phyloP scores from a whole-genome alignment of 345 rosid genomes.

The Isatis tinctoria region DNA sequence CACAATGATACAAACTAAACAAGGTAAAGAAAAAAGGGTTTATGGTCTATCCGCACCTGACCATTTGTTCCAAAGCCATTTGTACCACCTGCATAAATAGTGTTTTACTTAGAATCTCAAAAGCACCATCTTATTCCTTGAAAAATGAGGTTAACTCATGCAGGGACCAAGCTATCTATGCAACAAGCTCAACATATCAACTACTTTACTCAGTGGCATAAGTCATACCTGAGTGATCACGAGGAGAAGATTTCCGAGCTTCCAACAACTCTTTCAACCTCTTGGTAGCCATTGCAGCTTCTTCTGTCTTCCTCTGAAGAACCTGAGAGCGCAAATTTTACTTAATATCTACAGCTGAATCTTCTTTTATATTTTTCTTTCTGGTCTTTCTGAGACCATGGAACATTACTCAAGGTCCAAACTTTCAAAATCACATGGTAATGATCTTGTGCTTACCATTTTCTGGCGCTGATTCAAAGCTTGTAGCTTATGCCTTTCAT shows the following conservation, averaged over 20 bases:
- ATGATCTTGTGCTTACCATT: slow-evolving; percentile 48
- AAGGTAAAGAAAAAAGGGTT: background rate
- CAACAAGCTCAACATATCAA: no score
- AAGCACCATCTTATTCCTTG: no score
- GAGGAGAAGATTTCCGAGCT: slow-evolving; percentile 85
- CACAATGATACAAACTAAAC: slow-evolving; percentile 7
- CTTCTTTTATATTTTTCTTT: background rate
- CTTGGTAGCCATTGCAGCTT: slow-evolving; percentile 98
- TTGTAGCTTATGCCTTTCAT: slow-evolving; percentile 97
- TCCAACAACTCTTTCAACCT: slow-evolving; percentile 94
- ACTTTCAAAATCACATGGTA: background rate
- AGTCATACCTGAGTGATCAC: slow-evolving; percentile 64
- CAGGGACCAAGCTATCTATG: no score
- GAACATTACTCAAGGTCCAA: background rate
- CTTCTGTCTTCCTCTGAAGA: slow-evolving; percentile 98
- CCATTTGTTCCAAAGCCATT: slow-evolving; percentile 80
- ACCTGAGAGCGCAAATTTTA: slow-evolving; percentile 50
- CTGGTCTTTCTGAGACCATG: background rate
- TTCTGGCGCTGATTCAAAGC: slow-evolving; percentile 96
- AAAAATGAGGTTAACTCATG: no score
- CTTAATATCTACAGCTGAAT: slow-evolving; percentile 10
- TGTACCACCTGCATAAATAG: slow-evolving; percentile 49
- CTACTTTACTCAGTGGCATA: no score
- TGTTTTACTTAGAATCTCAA: slow-evolving; percentile 32
- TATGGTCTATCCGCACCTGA: slow-evolving; percentile 44